These are phyloP conservation scores for Starmera quercuum DNA, from an alignment of 805 yeast genomes.

Conservation along the genomic window DNA sequence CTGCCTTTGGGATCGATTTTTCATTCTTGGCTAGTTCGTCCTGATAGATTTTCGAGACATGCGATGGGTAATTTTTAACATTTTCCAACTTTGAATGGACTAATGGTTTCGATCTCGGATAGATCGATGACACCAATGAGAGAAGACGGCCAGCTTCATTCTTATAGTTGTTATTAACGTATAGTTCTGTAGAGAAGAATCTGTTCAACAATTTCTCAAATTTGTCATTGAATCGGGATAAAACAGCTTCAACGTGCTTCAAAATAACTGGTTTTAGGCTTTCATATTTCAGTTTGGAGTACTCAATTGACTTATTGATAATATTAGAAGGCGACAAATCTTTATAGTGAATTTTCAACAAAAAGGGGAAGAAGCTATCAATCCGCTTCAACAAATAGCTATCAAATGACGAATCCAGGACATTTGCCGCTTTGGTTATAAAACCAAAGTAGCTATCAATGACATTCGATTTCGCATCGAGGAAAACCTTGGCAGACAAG, in stretches of 20 bases:
- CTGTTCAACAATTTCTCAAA: neutral
- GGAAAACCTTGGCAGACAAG: neutral
- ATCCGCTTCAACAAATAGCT: neutral
- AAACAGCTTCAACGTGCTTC: neutral
- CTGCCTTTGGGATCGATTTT: constrained; percentile 1
- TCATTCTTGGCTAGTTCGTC: neutral
- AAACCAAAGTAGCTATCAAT: neutral
- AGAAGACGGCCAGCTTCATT: neutral
- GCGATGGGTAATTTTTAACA: neutral
- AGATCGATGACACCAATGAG: neutral
- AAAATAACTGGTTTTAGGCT: neutral
- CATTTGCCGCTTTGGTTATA: neutral
- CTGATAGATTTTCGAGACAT: constrained; percentile 1
- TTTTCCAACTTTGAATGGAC: neutral
- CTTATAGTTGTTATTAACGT: neutral
- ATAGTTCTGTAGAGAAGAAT: neutral
- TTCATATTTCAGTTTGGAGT: neutral
- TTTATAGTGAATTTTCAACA: neutral
- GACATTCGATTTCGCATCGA: neutral
- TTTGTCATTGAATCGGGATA: neutral
- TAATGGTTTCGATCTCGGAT: neutral
- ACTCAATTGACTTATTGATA: neutral
- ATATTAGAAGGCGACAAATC: neutral
- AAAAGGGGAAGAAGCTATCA: neutral
- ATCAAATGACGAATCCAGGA: neutral